phyloP scores from a whole-genome alignment of 768 basidiomycete genomes.

The Hirschioporus abietinus region DNA sequence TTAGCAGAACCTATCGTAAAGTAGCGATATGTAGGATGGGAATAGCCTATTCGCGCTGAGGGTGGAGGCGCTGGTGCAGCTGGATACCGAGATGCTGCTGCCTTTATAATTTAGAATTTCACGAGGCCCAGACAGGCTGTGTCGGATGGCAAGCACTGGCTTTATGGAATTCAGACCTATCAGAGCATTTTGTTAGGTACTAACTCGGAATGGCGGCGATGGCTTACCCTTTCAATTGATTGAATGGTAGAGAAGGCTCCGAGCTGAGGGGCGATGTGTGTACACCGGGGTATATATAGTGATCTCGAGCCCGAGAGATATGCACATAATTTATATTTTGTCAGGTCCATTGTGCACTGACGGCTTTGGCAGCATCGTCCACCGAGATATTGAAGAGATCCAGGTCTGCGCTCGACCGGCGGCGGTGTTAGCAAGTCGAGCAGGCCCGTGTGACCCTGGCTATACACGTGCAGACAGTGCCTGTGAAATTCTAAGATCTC shows the following conservation, averaged over 20 bases:
- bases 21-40: background rate
- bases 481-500: background rate
- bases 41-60: no score
- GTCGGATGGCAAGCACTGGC: no score
- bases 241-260: no score
- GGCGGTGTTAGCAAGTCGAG: background rate
- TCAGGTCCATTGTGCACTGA: background rate
- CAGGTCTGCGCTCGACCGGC: background rate
- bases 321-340: background rate
- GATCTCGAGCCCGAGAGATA: background rate
- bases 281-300: background rate
- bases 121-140: background rate
- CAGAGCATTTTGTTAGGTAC: background rate
- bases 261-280: background rate
- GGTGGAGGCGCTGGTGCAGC: background rate
- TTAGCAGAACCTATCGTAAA: background rate
- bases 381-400: background rate
- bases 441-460: background rate
- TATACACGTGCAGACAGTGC: background rate
- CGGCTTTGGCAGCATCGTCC: background rate
- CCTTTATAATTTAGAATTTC: background rate
- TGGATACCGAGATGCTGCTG: background rate
- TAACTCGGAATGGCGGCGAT: background rate
- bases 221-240: background rate
- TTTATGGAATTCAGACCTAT: background rate